Base-by-base conservation (phyloP, 306 rosid species). In the Glycine tomentella region DNA sequence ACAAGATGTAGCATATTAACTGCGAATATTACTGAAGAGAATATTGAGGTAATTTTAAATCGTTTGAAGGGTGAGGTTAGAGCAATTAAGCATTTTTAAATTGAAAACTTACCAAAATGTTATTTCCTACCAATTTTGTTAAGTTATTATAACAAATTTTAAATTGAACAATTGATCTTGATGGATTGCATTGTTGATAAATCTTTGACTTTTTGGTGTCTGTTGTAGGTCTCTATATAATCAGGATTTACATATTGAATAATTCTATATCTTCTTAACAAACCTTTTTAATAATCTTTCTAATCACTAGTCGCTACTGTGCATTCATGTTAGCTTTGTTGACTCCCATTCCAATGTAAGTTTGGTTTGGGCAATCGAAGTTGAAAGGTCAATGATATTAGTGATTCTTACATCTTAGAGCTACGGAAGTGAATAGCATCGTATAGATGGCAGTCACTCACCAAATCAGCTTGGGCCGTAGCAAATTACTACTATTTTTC, bases 181-280 rank as follows among this genome's bases (percentile, higher is more conserved):
- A 11, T n/a, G 42, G 49, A 69, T 76, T 46, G 36, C 33, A 16
- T 72, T n/a, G 36, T 52, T 71, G 75, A 4, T 33, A 51, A 70
- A 72, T 72, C 76, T 72, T 78, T 78, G 86, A 72, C 83, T 77
- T 61, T 61, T 16, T 20, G 73, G 74, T 52, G 38, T 56, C 31
- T 36, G 51, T 46, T 52, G 74, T 51, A 74, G 57, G 36, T 66
- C 9, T 63, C 13, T 45, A 48, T 69, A 9, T 59, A 77, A 83
- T 40, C 4, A 44, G 46, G 44, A 71, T 42, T 50, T 70, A 14
- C 75, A 14, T 76, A 1, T 62, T 70, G 51, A 76, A 76, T 76
- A 14, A 40, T 58, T 67, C 7, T 38, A 9, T 45, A 25, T 61
- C 44, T 40, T 73, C 50, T 46, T 68, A 48, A 68, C 77, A 56